Conservation (phyloP, 1,284 basidiomycete species). For the Leccinum pachyderme region DNA sequence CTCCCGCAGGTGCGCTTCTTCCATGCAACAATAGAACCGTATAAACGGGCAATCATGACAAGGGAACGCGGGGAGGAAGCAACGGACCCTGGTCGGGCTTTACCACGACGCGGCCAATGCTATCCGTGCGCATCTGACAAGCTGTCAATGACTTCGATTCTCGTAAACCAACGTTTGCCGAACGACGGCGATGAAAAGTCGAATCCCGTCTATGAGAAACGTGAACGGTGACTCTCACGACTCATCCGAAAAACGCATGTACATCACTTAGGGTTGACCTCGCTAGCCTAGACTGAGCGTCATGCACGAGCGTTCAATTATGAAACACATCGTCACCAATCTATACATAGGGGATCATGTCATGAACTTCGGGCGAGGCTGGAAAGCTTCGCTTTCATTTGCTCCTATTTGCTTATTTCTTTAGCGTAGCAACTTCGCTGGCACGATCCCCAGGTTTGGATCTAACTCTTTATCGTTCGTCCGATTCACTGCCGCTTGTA, state of each 20-base stretch:
- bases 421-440: neutral
- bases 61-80: neutral
- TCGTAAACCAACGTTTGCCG: neutral
- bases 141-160: neutral
- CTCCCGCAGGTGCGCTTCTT: neutral
- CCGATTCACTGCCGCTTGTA: neutral
- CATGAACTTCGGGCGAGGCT: neutral
- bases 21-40: neutral
- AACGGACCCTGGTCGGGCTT: neutral
- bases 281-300: neutral
- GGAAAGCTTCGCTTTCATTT: neutral
- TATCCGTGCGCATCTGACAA: neutral
- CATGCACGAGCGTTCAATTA: neutral
- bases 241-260: neutral
- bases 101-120: neutral
- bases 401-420: neutral
- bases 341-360: neutral
- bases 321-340: neutral
- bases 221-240: neutral
- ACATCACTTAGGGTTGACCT: neutral
- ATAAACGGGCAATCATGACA: neutral
- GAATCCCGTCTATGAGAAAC: neutral
- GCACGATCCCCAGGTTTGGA: neutral
- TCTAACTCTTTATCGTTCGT: neutral
- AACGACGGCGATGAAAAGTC: neutral